Percentiles rank a stretch among this genome's conserved stretches.
These are phyloP conservation scores for Ganoderma sinense DNA, from an alignment of 1,284 basidiomycete species.

Conservation along the genomic window DNA sequence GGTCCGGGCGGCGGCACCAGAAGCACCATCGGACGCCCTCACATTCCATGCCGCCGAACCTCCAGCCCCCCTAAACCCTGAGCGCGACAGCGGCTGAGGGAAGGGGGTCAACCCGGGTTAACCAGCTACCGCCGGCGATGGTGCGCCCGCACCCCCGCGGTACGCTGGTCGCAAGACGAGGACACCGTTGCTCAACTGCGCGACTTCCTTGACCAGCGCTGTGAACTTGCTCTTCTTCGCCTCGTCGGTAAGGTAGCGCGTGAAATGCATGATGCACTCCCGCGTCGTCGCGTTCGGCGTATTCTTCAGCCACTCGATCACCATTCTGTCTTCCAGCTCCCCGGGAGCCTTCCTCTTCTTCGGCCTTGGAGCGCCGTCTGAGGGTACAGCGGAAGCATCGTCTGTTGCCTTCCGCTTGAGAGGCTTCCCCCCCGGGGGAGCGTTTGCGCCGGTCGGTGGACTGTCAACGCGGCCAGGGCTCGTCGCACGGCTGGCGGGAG, in stretches of 20 bases:
- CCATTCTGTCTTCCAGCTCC: conserved; percentile 68
- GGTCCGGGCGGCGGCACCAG: not conserved
- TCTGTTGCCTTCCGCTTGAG: conserved; percentile 74
- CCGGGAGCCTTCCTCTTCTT: conserved; percentile 72
- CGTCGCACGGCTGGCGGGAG: conserved; percentile 49
- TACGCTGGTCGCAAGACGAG: conserved; percentile 65
- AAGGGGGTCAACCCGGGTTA: not conserved
- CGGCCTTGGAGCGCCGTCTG: conserved; percentile 51
- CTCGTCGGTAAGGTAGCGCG: conserved; percentile 70
- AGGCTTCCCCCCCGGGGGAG: conserved; percentile 29
- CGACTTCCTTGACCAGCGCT: conserved; percentile 78
- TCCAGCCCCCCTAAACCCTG: not conserved
- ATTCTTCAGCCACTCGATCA: conserved; percentile 77
- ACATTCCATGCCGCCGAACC: conserved; percentile 2
- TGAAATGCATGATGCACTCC: conserved; percentile 82
- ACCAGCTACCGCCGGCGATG: conserved; percentile 11
- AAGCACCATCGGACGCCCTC: not conserved
- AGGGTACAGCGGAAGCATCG: conserved; percentile 40
- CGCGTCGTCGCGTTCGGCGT: conserved; percentile 70
- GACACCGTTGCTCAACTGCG: conserved; percentile 69
- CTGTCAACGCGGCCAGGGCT: conserved; percentile 40
- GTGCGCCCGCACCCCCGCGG: conserved; percentile 32
- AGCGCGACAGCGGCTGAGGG: not conserved
- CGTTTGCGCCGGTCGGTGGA: conserved; percentile 4
- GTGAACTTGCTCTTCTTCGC: conserved; percentile 78